Evolutionary conservation across 768 basidiomycete species (phyloP).

Genomic region (Naganishia randhawae): DNA sequence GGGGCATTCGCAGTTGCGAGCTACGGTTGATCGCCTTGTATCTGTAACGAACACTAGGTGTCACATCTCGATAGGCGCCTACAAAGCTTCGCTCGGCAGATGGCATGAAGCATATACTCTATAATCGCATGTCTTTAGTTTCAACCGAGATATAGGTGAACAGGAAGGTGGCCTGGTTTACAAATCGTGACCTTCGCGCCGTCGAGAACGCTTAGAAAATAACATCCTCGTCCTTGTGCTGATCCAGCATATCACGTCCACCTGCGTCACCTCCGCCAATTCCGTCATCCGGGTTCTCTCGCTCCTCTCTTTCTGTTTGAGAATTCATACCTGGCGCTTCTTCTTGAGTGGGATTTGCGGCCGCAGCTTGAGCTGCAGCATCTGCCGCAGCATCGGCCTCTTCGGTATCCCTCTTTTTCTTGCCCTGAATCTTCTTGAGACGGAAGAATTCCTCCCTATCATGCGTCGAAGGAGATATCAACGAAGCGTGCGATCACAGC

Average conservation of each 20-base stretch:
- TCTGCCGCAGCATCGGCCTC: slow-evolving; percentile 39
- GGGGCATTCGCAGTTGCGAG: too few relatives aligned
- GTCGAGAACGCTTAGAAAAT: slow-evolving; percentile 65
- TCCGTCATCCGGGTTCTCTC: slow-evolving; percentile 44
- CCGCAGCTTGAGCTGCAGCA: slow-evolving; percentile 37
- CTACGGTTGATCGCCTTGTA: too few relatives aligned
- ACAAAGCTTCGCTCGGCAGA: too few relatives aligned
- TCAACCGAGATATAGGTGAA: too few relatives aligned
- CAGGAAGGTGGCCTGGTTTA: too few relatives aligned
- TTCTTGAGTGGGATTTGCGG: slow-evolving; percentile 32
- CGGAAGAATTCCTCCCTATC: slow-evolving; percentile 57
- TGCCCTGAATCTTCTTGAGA: slow-evolving; percentile 93
- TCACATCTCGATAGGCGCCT: too few relatives aligned
- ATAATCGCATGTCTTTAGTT: too few relatives aligned
- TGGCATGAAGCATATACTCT: too few relatives aligned
- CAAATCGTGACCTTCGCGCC: too few relatives aligned
- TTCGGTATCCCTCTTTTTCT: slow-evolving; percentile 83
- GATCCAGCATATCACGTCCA: slow-evolving; percentile 65
- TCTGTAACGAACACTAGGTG: too few relatives aligned
- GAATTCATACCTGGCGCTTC: slow-evolving; percentile 24
- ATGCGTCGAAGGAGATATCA: not conserved
- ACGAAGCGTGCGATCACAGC: not conserved
- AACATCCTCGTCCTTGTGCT: slow-evolving; percentile 78
- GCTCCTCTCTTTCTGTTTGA: slow-evolving; percentile 36
- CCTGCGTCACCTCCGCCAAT: slow-evolving; percentile 50